Evolutionary conservation across 306 rosid species (phyloP).

Genomic region (Luffa aegyptiaca): DNA sequence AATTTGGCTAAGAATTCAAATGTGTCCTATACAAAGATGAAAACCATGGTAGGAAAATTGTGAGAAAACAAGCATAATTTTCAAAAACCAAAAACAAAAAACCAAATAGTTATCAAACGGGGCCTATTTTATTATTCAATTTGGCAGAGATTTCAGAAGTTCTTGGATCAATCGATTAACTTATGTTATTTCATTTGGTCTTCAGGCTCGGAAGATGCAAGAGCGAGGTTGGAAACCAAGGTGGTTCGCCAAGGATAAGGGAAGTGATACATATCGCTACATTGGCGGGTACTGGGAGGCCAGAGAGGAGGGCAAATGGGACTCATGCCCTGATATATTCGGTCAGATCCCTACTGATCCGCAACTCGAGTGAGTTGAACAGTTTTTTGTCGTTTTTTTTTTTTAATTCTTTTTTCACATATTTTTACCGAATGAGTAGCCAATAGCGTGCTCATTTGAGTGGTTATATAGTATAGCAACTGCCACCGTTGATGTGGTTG

Average conservation of each 20-base stretch:
- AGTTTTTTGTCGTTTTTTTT: constrained; percentile 7
- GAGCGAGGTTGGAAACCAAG: constrained; percentile 95
- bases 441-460: constrained; percentile 8
- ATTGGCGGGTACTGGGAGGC: constrained; percentile 95
- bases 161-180: background rate
- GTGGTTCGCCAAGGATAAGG: constrained; percentile 80
- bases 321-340: constrained; percentile 87
- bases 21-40: too few species aligned
- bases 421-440: constrained; percentile 24
- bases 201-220: constrained; percentile 95
- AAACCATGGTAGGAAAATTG: too few species aligned
- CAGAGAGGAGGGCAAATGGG: constrained; percentile 59
- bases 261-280: constrained; percentile 63
- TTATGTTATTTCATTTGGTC: constrained; percentile 10
- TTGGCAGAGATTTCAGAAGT: background rate
- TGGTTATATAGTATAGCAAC: background rate
- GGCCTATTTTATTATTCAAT: background rate
- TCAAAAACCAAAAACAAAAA: too few species aligned
- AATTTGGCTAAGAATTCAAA: too few species aligned
- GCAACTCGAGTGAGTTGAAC: constrained; percentile 32
- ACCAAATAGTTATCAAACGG: too few species aligned
- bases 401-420: constrained; percentile 23
- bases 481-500: background rate
- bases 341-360: constrained; percentile 70
- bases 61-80: too few species aligned